Conservation (phyloP, 805 yeast genomes). For the Ogataea dorogensis region DNA sequence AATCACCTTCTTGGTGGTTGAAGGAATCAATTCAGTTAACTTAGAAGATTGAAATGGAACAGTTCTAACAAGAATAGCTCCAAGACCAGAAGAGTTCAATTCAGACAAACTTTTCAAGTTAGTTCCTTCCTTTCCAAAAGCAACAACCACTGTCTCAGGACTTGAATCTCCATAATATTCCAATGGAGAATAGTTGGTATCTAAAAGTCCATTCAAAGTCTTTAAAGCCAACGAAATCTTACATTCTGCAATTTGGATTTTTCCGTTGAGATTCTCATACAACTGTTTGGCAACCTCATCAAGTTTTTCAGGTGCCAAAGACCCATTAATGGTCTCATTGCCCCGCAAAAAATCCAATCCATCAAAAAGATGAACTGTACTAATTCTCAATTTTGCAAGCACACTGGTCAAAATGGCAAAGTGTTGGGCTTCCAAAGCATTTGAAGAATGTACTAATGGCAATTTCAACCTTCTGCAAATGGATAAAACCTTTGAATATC, state of each 20-base stretch:
- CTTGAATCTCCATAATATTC: constrained; percentile 64
- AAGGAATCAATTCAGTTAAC: constrained; percentile 60
- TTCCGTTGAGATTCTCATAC: constrained; percentile 28
- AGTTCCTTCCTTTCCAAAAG: constrained; percentile 72
- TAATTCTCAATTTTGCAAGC: constrained; percentile 58
- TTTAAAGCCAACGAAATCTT: constrained; percentile 46
- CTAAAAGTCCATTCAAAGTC: constrained; percentile 52
- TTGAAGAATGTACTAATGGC: constrained; percentile 69
- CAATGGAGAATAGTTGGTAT: constrained; percentile 56
- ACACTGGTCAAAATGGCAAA: constrained; percentile 63
- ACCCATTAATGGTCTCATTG: constrained; percentile 44
- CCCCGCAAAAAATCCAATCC: constrained; percentile 65
- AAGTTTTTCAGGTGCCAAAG: constrained; percentile 43
- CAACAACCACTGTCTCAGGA: constrained; percentile 75
- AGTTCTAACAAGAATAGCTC: constrained; percentile 68
- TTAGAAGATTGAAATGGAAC: constrained; percentile 73
- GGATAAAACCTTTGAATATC: constrained; percentile 59
- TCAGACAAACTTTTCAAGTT: constrained; percentile 48
- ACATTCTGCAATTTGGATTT: constrained; percentile 28
- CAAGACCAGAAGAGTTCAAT: constrained; percentile 45
- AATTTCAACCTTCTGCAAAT: constrained; percentile 62
- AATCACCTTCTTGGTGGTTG: constrained; percentile 54
- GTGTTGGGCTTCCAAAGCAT: constrained; percentile 63
- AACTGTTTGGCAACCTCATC: constrained; percentile 40
- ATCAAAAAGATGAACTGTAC: constrained; percentile 75